phyloP scores from a whole-genome alignment of 371 early-diverging fungal species.

The Coemansia sp. region DNA sequence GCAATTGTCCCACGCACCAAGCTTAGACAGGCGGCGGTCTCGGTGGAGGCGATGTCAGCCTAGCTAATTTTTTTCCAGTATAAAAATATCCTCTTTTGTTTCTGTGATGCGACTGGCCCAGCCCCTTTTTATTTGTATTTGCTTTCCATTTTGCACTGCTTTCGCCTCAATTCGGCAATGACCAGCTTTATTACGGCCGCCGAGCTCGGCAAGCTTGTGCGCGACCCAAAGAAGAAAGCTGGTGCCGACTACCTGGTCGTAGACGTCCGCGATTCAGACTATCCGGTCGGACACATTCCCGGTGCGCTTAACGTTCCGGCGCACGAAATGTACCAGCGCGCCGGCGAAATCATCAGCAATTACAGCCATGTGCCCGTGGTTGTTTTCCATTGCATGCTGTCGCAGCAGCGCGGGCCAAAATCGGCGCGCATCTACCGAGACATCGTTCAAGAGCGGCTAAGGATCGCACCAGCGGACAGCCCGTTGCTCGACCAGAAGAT shows the following conservation, averaged over 20 bases:
- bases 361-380: slow-evolving; percentile 65
- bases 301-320: slow-evolving; percentile 78
- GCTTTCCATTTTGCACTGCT: too few relatives aligned
- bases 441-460: slow-evolving; percentile 50
- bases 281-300: slow-evolving; percentile 78
- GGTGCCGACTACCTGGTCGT: slow-evolving; percentile 68
- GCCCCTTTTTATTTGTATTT: neutral
- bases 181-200: slow-evolving; percentile 47
- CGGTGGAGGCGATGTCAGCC: neutral
- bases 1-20: slow-evolving; percentile 54
- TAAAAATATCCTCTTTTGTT: too few relatives aligned
- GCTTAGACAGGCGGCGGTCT: neutral
- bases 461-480: slow-evolving; percentile 6
- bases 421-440: slow-evolving; percentile 74
- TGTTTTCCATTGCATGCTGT: slow-evolving; percentile 84
- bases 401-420: slow-evolving; percentile 84
- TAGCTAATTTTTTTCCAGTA: too few relatives aligned
- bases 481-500: slow-evolving; percentile 19
- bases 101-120: neutral
- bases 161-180: neutral
- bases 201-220: slow-evolving; percentile 60
- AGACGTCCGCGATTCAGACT: slow-evolving; percentile 82
- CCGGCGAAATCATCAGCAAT: slow-evolving; percentile 54
- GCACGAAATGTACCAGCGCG: slow-evolving; percentile 56
- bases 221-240: slow-evolving; percentile 57